Evolutionary conservation across 202 grass and related monocot genomes (phyloP).

Genomic region (Hordeum pubiflorum): DNA sequence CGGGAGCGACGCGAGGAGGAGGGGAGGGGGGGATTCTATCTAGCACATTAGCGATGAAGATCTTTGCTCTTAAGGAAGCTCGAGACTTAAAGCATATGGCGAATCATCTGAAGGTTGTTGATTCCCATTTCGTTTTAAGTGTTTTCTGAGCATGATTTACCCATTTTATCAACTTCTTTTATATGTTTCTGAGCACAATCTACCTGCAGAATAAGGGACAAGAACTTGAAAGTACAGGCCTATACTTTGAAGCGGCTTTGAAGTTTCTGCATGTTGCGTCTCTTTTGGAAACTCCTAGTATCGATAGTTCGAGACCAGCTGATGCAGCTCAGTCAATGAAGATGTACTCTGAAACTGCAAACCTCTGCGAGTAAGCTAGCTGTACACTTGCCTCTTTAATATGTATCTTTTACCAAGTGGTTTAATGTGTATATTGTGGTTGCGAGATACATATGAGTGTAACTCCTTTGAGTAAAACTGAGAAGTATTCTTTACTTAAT

Average conservation of each 20-base stretch:
- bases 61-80: constrained; percentile 55
- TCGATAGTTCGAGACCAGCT: constrained; percentile 42
- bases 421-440: background rate
- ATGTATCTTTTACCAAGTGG: background rate
- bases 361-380: constrained; percentile 69
- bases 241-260: constrained; percentile 86
- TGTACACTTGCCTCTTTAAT: background rate
- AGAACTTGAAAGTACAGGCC: constrained; percentile 52
- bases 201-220: constrained; percentile 46
- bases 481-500: background rate
- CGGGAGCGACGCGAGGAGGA: too few species aligned
- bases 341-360: constrained; percentile 85
- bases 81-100: constrained; percentile 73
- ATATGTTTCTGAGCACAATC: background rate
- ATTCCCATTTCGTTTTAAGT: background rate
- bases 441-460: background rate
- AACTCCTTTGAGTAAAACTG: background rate
- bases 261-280: constrained; percentile 77
- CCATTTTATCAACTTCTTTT: background rate
- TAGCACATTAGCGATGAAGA: too few species aligned
- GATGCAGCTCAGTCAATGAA: constrained; percentile 49
- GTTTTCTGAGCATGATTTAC: constrained; percentile 7
- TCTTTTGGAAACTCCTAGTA: constrained; percentile 56
- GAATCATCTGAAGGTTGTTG: constrained; percentile 65
- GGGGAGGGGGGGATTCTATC: too few species aligned